These are phyloP conservation scores for Artemisia tridentata DNA, from an alignment of 129 eudicot species.

Conservation along the genomic window DNA sequence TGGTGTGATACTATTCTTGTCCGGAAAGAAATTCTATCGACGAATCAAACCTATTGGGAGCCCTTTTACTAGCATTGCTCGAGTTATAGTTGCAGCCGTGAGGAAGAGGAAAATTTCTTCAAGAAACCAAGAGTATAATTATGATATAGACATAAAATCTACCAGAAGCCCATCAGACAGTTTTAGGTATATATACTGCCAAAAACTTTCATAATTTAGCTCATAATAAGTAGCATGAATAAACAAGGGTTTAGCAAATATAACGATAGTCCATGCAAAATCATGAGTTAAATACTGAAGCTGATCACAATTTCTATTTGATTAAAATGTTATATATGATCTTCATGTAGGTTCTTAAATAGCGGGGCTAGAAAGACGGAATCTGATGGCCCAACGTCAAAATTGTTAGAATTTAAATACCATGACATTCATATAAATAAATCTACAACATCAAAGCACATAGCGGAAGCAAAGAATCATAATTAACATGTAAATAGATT, in stretches of 20 bases:
- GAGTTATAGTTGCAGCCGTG: conserved; percentile 50
- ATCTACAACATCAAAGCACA: too few relatives aligned
- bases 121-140: conserved; percentile 26
- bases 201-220: not conserved
- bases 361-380: conserved; percentile 42
- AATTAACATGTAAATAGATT: too few relatives aligned
- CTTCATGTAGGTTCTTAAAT: conserved; percentile 42
- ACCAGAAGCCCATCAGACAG: conserved; percentile 42
- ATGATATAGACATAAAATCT: not conserved
- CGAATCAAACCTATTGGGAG: conserved; percentile 42
- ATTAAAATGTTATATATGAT: too few relatives aligned
- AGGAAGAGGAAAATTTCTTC: conserved; percentile 38
- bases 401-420: too few relatives aligned
- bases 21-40: conserved; percentile 41
- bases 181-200: conserved; percentile 38
- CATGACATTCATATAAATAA: too few relatives aligned
- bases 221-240: not conserved
- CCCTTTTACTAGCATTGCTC: conserved; percentile 52
- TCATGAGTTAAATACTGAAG: too few relatives aligned
- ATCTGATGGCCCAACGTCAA: conserved; percentile 27
- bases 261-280: too few relatives aligned
- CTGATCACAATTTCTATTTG: not conserved
- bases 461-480: too few relatives aligned
- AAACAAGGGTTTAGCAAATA: too few relatives aligned
- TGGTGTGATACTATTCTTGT: conserved; percentile 41